Percentiles rank a stretch among this genome's conserved stretches.
These are phyloP conservation scores for Trypanosoma congolense DNA, from an alignment of 208 protist species.

Conservation along the genomic window DNA sequence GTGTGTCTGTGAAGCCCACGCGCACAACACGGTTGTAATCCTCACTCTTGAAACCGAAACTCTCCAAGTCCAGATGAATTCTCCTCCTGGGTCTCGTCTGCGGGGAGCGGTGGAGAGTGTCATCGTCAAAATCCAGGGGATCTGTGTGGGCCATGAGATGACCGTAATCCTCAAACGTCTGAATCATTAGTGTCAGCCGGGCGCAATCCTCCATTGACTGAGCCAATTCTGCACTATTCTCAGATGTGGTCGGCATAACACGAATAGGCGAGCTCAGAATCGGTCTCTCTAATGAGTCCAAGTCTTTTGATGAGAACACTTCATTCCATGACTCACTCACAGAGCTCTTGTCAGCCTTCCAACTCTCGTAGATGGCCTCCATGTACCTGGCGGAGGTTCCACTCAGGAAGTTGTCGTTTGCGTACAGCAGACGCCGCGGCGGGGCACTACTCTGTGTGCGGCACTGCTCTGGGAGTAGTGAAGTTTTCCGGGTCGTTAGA, in stretches of 20 bases:
- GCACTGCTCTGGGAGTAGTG: conserved; percentile 12
- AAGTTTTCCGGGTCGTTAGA: not conserved
- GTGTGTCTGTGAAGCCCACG: conserved; percentile 71
- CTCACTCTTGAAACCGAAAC: conserved; percentile 71
- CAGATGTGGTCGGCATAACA: conserved; percentile 42
- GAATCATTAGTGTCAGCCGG: conserved; percentile 83
- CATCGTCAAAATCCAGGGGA: conserved; percentile 71
- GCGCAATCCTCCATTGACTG: conserved; percentile 77
- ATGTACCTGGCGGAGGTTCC: conserved; percentile 78
- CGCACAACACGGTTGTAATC: conserved; percentile 70
- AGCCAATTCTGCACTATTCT: conserved; percentile 36
- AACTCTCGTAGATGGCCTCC: conserved; percentile 78
- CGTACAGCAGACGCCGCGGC: conserved; percentile 57
- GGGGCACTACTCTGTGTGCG: conserved; percentile 19
- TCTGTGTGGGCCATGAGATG: conserved; percentile 80
- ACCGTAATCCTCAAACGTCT: conserved; percentile 83
- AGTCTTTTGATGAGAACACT: conserved; percentile 42
- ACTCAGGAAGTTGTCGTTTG: conserved; percentile 82
- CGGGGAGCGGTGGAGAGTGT: conserved; percentile 40
- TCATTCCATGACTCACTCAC: conserved; percentile 72
- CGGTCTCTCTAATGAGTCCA: conserved; percentile 47
- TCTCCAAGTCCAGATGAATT: conserved; percentile 71
- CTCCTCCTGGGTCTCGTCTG: conserved; percentile 49
- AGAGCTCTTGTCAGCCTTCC: conserved; percentile 65
- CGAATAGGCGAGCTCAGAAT: conserved; percentile 59